These are phyloP conservation scores for Tylopilus sp. DNA, from an alignment of 1,284 basidiomycete genomes.

Conservation along the genomic window DNA sequence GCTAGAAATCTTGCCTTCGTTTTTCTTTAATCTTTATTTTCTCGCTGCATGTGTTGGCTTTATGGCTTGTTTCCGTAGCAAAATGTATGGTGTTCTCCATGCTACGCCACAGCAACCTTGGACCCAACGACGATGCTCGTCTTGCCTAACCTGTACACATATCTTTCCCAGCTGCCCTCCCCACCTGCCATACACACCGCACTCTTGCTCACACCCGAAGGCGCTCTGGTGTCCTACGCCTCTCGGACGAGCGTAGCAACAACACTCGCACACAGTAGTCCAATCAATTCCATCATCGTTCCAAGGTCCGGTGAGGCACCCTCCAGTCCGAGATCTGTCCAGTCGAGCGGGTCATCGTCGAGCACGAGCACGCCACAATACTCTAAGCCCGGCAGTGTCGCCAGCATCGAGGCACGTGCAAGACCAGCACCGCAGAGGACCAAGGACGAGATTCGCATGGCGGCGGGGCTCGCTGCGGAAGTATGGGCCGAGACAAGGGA, in stretches of 20 bases:
- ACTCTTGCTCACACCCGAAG: conserved; percentile 31
- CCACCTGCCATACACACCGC: conserved; percentile 32
- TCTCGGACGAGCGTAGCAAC: conserved; percentile 12
- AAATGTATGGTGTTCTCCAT: conserved; percentile 26
- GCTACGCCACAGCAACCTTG: conserved; percentile 3
- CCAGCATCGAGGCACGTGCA: conserved; percentile 8
- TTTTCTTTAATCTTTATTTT: conserved; percentile 9
- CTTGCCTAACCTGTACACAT: conserved; percentile 26
- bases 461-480: conserved; percentile 67
- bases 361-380: conserved; percentile 34
- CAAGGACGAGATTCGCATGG: conserved; percentile 69
- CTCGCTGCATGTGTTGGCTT: background rate
- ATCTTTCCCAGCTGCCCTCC: conserved; percentile 30
- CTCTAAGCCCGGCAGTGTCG: conserved; percentile 28
- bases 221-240: conserved; percentile 34
- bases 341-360: conserved; percentile 13
- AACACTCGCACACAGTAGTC: conserved; percentile 3
- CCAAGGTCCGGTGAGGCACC: conserved; percentile 7
- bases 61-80: conserved; percentile 23
- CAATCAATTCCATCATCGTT: conserved; percentile 3
- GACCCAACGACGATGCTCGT: conserved; percentile 28
- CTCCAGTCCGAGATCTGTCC: conserved; percentile 16
- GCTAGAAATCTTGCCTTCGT: background rate
- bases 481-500: conserved; percentile 70
- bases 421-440: conserved; percentile 37